Base-by-base conservation (phyloP, 2,329 filamentous ascomycete genomes). In the Pseudopyricularia javanii region DNA sequence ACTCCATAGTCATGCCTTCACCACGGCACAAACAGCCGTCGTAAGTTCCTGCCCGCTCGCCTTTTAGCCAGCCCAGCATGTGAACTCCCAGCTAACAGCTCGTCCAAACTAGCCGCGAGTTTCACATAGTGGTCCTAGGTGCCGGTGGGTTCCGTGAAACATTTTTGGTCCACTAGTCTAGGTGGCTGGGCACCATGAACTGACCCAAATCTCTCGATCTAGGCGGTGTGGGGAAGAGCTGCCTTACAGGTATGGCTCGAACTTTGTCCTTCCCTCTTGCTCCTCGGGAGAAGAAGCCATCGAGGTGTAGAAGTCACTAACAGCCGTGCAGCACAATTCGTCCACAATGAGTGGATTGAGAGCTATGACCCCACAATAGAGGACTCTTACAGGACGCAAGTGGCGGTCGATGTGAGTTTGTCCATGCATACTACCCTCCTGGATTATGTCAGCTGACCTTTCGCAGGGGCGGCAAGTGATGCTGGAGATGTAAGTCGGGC, bases 261-360 rank as follows among this genome's bases (percentile, higher is more conserved):
- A 33, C 20, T 52, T 40, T 55, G n/a, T 37, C 55, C 61, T 59
- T 22, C 15, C 50, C 47, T 55, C 51, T 51, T 47, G 53, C 12
- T 49, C 15, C 17, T 35, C 26, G 28, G 28, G 28, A 30, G 28
- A 30, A 30, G 9, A 30, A 30, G 28, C 4, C 4, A 30, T 5
- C 4, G 9, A 30, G 28, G 9, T 4, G 28, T 5, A 30, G 9
- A 30, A 30, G 28, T 37, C 28, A 26, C 32, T 40, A 17, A 26
- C 33, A 40, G 12, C 20, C 20, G 33, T 12, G 7, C 63, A 89
- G 89, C 90, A 62, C 89, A 95, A 75, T 95, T 94, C 63, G 89
- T 95, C 51, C 88, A 93, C 68, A 91, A 93, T 71, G 86, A 94
- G 61, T 94, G 89, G 87, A 91, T 95, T 65, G 89, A 95, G 68